phyloP scores from a whole-genome alignment of 495 filamentous ascomycete genomes.

The Pseudoneurospora amorphoporcata region DNA sequence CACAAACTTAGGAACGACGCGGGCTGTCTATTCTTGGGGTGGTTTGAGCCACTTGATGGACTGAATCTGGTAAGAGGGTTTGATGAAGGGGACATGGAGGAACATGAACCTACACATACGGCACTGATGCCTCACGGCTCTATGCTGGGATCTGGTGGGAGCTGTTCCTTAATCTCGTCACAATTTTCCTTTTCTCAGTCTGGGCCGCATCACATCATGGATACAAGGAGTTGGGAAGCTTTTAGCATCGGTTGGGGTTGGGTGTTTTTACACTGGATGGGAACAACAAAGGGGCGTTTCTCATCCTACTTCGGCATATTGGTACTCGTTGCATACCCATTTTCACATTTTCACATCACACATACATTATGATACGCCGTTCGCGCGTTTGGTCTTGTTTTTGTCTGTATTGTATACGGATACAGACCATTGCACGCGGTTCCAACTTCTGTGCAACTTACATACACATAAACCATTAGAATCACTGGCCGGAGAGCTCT shows the following conservation, averaged over 20 bases:
- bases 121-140: neutral
- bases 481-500: neutral
- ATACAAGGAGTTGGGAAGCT: neutral
- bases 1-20: neutral
- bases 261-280: neutral
- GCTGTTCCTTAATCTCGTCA: neutral
- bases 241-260: neutral
- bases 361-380: constrained; percentile 6
- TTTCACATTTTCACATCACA: neutral
- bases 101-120: neutral
- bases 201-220: neutral
- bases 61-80: neutral
- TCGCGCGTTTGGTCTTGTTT: neutral
- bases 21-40: neutral
- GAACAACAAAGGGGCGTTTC: neutral
- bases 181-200: neutral
- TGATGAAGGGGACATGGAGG: neutral
- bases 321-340: neutral
- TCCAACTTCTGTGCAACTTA: neutral
- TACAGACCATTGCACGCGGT: neutral
- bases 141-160: neutral
- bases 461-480: neutral
- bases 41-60: neutral
- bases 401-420: neutral
- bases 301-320: neutral